A percentile compares a stretch with the other conserved stretches of the same genome.
These are phyloP conservation scores for Phaffia rhodozyma DNA, from an alignment of 1,284 basidiomycete species.

Conservation along the genomic window DNA sequence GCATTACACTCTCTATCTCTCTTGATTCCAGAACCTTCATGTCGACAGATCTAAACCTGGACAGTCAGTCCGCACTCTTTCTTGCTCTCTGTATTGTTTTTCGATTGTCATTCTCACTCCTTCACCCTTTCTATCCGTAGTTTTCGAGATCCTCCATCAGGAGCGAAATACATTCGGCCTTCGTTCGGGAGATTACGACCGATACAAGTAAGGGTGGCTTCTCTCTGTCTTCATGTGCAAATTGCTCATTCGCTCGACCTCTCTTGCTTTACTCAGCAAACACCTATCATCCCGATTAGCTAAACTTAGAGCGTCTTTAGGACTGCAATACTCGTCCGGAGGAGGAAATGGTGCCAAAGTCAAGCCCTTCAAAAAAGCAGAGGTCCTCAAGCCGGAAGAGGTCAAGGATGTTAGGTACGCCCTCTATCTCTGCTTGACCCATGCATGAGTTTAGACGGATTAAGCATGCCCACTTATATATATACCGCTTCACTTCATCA, in stretches of 20 bases:
- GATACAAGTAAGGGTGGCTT: slow-evolving; percentile 52
- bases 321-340: slow-evolving; percentile 45
- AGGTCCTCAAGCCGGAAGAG: slow-evolving; percentile 49
- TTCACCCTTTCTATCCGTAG: slow-evolving; percentile 33
- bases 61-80: no score
- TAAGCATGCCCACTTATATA: not conserved
- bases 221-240: not conserved
- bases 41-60: no score
- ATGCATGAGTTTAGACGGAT: not conserved
- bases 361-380: slow-evolving; percentile 72
- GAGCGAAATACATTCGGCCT: slow-evolving; percentile 83
- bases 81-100: no score
- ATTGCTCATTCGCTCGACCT: not conserved
- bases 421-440: not conserved
- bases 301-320: slow-evolving; percentile 1
- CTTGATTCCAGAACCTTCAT: no score
- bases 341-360: slow-evolving; percentile 49
- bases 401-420: slow-evolving; percentile 71
- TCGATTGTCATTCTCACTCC: not conserved
- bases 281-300: slow-evolving; percentile 14
- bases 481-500: slow-evolving; percentile 12
- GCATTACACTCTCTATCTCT: no score
- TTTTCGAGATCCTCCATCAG: slow-evolving; percentile 70
- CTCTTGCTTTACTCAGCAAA: slow-evolving; percentile 2
- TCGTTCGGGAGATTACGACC: slow-evolving; percentile 72